These are phyloP conservation scores for Pezicula rhizophila DNA, from an alignment of 2,329 filamentous ascomycete species.

Conservation along the genomic window DNA sequence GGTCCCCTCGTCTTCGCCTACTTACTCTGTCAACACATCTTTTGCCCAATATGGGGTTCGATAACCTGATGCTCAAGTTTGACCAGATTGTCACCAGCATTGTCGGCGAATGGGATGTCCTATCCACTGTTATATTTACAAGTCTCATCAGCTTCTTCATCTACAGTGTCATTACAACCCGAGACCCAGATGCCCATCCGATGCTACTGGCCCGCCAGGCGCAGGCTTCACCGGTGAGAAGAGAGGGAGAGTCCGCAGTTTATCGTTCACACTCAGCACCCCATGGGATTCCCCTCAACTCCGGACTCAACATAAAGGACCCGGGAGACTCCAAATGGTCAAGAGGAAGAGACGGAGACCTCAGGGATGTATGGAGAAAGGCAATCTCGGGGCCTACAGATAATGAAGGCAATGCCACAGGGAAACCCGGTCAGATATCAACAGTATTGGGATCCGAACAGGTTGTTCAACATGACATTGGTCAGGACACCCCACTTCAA, in stretches of 20 bases:
- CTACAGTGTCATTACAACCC: conserved; percentile 63
- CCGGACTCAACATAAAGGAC: conserved; percentile 77
- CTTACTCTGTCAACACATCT: neutral
- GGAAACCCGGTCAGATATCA: conserved; percentile 63
- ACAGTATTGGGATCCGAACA: conserved; percentile 74
- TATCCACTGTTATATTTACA: conserved; percentile 67
- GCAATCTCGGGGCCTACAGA: conserved; percentile 59
- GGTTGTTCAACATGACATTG: conserved; percentile 64
- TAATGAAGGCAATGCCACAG: conserved; percentile 53
- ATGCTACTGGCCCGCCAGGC: conserved; percentile 84
- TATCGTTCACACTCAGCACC: conserved; percentile 82
- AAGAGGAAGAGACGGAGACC: conserved; percentile 76
- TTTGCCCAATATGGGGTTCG: conserved; percentile 24
- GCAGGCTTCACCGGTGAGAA: conserved; percentile 68
- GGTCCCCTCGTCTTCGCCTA: neutral
- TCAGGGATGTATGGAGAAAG: conserved; percentile 84
- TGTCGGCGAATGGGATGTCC: conserved; percentile 74
- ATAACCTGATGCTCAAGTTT: conserved; percentile 57
- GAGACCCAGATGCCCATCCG: conserved; percentile 87
- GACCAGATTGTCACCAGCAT: conserved; percentile 66
- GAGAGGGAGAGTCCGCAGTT: conserved; percentile 77
- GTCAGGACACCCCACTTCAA: conserved; percentile 30
- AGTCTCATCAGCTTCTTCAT: conserved; percentile 61
- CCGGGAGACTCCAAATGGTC: conserved; percentile 76
- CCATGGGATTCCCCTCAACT: conserved; percentile 74